A percentile compares a stretch with the other conserved stretches of the same genome.
These are phyloP conservation scores for Annulohypoxylon maeteangense DNA, from an alignment of 495 filamentous ascomycete genomes.

Conservation along the genomic window DNA sequence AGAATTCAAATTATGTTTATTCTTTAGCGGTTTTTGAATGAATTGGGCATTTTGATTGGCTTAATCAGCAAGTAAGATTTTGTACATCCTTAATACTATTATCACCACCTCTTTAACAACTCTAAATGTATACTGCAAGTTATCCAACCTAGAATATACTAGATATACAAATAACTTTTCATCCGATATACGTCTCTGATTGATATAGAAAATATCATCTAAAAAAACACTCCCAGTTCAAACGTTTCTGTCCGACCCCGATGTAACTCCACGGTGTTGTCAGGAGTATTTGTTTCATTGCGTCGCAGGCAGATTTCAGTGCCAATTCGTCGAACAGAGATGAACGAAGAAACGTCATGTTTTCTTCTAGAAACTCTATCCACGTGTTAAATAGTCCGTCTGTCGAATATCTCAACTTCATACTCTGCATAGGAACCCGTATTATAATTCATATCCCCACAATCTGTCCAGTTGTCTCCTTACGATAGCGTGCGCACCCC, in stretches of 20 bases:
- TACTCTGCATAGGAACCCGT: slow-evolving; percentile 16
- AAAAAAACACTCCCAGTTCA: slow-evolving; percentile 29
- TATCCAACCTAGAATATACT: neutral
- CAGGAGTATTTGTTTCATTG: neutral
- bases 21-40: slow-evolving; percentile 1
- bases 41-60: slow-evolving; percentile 31
- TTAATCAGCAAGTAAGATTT: slow-evolving; percentile 1
- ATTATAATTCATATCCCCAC: slow-evolving; percentile 11
- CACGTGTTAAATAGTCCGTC: slow-evolving; percentile 1
- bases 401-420: neutral
- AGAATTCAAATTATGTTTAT: neutral
- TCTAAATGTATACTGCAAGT: neutral
- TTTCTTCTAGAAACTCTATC: slow-evolving; percentile 6
- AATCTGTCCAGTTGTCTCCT: slow-evolving; percentile 7
- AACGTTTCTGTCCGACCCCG: slow-evolving; percentile 32
- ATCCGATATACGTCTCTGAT: neutral
- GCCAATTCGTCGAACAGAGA: slow-evolving; percentile 13
- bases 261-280: slow-evolving; percentile 37
- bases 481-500: slow-evolving; percentile 5
- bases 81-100: neutral
- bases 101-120: neutral
- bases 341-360: neutral
- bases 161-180: no score
- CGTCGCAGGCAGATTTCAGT: neutral
- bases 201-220: neutral